These are phyloP conservation scores for Russula foetens DNA, from an alignment of 768 basidiomycete species.

Conservation along the genomic window DNA sequence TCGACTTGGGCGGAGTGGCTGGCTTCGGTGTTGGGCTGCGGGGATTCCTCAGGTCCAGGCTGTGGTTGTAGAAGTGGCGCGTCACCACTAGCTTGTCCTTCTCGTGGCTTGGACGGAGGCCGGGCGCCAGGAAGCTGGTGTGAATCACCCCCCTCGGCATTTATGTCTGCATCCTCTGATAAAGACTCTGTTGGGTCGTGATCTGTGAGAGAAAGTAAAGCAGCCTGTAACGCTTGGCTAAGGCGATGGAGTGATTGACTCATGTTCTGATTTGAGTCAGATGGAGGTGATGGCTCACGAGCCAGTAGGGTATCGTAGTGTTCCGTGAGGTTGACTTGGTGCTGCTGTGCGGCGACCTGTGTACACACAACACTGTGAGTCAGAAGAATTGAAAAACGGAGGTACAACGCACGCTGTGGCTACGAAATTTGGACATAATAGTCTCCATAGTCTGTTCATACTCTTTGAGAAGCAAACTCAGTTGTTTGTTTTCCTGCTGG, in stretches of 20 bases:
- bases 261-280: slow-evolving; percentile 54
- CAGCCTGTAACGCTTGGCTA: slow-evolving; percentile 57
- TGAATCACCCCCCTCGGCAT: neutral
- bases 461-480: slow-evolving; percentile 82
- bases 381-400: slow-evolving; percentile 6
- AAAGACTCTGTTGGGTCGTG: slow-evolving; percentile 33
- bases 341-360: slow-evolving; percentile 86
- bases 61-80: neutral
- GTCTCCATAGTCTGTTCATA: slow-evolving; percentile 93
- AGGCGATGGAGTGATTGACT: slow-evolving; percentile 66
- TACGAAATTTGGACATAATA: slow-evolving; percentile 94
- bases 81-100: neutral
- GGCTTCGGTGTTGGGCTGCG: neutral
- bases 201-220: slow-evolving; percentile 62
- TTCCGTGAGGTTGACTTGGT: slow-evolving; percentile 76
- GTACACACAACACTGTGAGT: neutral
- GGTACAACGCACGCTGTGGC: slow-evolving; percentile 63
- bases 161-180: slow-evolving; percentile 15
- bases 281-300: slow-evolving; percentile 46
- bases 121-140: neutral
- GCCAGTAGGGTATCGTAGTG: slow-evolving; percentile 86
- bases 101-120: neutral
- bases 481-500: slow-evolving; percentile 91
- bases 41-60: neutral
- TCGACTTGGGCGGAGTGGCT: neutral